Base-by-base conservation (phyloP, 139 green algal genomes). In the Volvox reticuliferus region DNA sequence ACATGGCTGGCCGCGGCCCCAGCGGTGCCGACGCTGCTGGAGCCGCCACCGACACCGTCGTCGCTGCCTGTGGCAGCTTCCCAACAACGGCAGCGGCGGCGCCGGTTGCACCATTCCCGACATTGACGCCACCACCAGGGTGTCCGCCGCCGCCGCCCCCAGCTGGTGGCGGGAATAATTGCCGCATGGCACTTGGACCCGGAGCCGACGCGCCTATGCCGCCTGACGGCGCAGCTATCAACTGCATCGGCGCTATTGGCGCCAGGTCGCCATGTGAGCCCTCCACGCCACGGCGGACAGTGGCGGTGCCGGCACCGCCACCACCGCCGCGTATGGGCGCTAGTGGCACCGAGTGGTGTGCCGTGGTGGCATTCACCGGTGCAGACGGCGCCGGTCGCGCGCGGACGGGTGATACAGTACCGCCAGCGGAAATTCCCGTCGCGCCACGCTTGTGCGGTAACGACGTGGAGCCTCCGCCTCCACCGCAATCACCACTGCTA, bases 161-260 rank as follows among this genome's bases (percentile, higher is more conserved):
- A 1, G 30, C 20, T 12, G 37, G 37, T 12, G 35, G 35, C 17
- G 82, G 82, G 33, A 88, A 89, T 6, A 89, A 36, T 65, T 89
- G 84, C 12, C 84, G 84, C 84, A 89, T 89, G 24, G 84, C 84
- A 24, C 26, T 65, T 5, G 78, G 78, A 44, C 78, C 78, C 21
- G 71, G 71, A 36, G 26, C 71, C 24, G 26, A n/a, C 26, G 26
- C 22, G 21, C 71, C 20, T 20, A 32, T 79, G 26, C 71, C 71
- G 71, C 71, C 71, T 30, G 21, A 16, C 12, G 78, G 36, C 76
- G 76, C 50, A 61, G 21, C 17, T 44, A 84, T 26, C 36, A 30
- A 35, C 71, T 79, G 71, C 26, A 35, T n/a, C 26, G 71, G 28
- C 24, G 21, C 71, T 1, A 1, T 30, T 30, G 28, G 20, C 24